Evolutionary conservation across 1,284 basidiomycete genomes (phyloP).

Genomic region (Austroboletus rostrupii): DNA sequence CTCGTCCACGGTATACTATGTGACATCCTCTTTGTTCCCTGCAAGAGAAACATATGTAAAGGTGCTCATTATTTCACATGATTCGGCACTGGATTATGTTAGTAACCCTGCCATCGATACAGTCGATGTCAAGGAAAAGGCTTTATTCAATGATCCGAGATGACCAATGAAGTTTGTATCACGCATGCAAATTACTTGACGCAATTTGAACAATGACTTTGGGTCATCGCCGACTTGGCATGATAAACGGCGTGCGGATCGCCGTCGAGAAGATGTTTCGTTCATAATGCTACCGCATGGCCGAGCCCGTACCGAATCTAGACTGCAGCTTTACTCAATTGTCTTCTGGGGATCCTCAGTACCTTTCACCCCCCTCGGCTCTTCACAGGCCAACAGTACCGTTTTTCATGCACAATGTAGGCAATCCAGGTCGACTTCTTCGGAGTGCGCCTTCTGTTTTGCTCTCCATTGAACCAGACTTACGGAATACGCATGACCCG

Average conservation of each 20-base stretch:
- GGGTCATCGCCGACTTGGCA: background rate
- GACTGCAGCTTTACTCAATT: background rate
- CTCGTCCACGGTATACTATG: constrained; percentile 44
- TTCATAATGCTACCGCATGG: background rate
- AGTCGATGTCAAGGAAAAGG: background rate
- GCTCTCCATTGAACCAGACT: background rate
- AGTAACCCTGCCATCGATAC: constrained; percentile 1
- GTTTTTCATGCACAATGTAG: no score
- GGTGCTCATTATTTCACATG: constrained; percentile 34
- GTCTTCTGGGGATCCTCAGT: constrained; percentile 12
- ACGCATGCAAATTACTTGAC: background rate
- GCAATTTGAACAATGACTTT: background rate
- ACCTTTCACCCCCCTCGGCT: background rate
- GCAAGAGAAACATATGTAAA: constrained; percentile 56
- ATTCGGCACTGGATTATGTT: background rate
- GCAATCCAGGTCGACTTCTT: background rate
- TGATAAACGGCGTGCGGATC: constrained; percentile 5
- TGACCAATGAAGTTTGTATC: no score
- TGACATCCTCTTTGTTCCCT: constrained; percentile 52
- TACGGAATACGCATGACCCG: no score
- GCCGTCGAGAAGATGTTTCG: constrained; percentile 15
- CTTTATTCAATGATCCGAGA: background rate
- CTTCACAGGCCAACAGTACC: background rate
- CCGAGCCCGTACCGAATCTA: constrained; percentile 3
- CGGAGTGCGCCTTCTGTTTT: constrained; percentile 10